Base-by-base conservation (phyloP, 805 yeast genomes). In the Metschnikowia baotianmanensis region DNA sequence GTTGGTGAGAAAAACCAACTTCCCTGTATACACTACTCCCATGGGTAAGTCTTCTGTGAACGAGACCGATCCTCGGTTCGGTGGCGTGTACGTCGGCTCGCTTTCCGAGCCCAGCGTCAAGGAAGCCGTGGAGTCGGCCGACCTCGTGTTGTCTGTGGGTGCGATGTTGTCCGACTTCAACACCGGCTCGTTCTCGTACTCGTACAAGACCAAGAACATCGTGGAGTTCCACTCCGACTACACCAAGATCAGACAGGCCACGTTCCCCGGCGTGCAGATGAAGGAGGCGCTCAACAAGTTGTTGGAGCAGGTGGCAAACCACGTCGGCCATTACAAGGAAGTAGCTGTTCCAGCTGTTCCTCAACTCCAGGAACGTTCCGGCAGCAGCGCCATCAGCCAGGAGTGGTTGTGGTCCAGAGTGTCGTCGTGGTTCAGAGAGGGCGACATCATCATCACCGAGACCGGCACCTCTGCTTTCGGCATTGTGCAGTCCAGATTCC, bases 21-120 rank as follows among this genome's bases (percentile, higher is more conserved):
- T 80, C 80, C 91, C 93, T 33, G 82, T 83, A 35, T 86, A 79
- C 64, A 83, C 83, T 42, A 87, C 96, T 39, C 95, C 96, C 55
- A 85, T 86, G 93, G 96, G 95, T 66, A 86, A 86, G 66, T 83
- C 88, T 45, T 72, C 79, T 19, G 78, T 86, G 53, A 80, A 83
- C 63, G 96, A 86, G 67, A 61, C 64, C 40, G 66, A 67, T 43
- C 62, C 62, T 24, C 44, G 55, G 26, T 86, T 78, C 65, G 88
- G 87, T 52, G 96, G 96, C 65, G 87, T 83, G 43, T 86, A 86
- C 62, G 86, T 86, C 43, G 96, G 96, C 55, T 73, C 84, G n/a
- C 69, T 87, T 54, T 82, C 95, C 15, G 67, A 69, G 43, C 87
- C 87, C 45, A 84, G 74, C 48, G 87, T 84, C 40, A 80, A 80